Evolutionary conservation across 2,329 filamentous ascomycete genomes (phyloP), one percentile per base, ranked within the genome.

Genomic region (Lasiodiplodia sp.): DNA sequence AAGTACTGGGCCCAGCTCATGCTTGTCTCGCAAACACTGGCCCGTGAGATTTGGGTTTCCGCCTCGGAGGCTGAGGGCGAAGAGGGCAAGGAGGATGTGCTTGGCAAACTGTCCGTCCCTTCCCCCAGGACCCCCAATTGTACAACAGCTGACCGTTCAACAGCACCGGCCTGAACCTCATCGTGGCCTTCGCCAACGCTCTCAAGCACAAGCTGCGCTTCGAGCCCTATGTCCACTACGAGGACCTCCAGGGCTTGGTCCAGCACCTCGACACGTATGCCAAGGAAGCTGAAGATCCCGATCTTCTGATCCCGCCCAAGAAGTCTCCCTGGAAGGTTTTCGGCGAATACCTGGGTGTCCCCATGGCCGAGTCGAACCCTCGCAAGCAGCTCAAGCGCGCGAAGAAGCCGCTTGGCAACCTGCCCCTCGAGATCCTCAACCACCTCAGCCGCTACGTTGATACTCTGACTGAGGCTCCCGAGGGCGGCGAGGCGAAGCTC

Each of bases 161-260:
- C 60, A 85, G 83, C 40, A 89, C 89, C 18, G 89, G 89, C 7
- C 87, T 96, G 79, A 95, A 96, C 77, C 84, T 96, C 7, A 85
- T 96, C 71, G 86, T 93, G 34, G 91, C 92, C 2, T 96, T 92
- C 73, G 87, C 92, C n/a, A 84, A 92, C 21, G 82, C 93, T 1
- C 84, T 96, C 69, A 95, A 95, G 82, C 93, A 96, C 80, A 90
- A 89, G 74, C 87, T 96, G 38, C 91, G 93, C 38, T 95, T 95
- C 77, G 92, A 96, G 77, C 92, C 93, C 1, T 92, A 92, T 73
- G 88, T 90, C 40, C 87, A 90, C 66, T 95, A 96, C 77, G 86
- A 90, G 1, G 93, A 96, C 74, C 83, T 96, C 5, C 82, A 87
- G 47, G 87, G 90, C 23, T 84, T 94, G 16, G 86, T 94, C 37